Base-by-base conservation (phyloP, 75 land plant species). In the Pseudotsuga menziesii region DNA sequence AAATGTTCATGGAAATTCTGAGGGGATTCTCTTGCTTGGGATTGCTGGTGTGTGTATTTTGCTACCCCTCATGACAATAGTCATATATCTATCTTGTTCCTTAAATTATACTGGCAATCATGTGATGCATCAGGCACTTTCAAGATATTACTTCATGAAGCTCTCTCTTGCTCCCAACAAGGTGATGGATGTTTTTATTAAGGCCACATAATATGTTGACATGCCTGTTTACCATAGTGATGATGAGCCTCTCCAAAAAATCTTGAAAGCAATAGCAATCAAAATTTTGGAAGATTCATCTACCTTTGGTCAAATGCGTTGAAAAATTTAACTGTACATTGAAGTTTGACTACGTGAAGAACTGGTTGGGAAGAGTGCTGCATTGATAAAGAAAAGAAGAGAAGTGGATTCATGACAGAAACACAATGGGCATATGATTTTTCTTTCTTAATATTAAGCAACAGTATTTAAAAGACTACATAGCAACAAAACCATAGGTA, bases 161-260 rank as follows among this genome's bases (percentile, higher is more conserved):
- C 96, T 92, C 76, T 93, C 96, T 9, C 87, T 96, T 77, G 96
- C 99, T 25, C 94, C 99, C 79, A 97, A 97, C 86, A 96, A 96
- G 83, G 94, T 96, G 56, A 90, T 96, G 94, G 99, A 96, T 77
- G 97, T 96, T 27, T 91, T 96, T 74, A 85, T 90, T 4, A 93
- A 89, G 78, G 97, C 99, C 66, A 90, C 94, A 81, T 97, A 96
- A 77, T 96, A 78, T 79, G 85, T 92, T 86, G 99, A 94, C 82
- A 96, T 92, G 75, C 97, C 97, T 74, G 95, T 96, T 76, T 88
- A 94, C 44, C 82, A 93, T 57, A 92, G 89, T 82, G 99, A 96
- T 78, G 83, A 77, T 55, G 97, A 91, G 71, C 93, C 97, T 4
- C 89, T 96, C 44, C 99, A 96, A 80, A 91, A 90, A 72, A 78